Evolutionary conservation across 139 green algal genomes (phyloP), one percentile per base, ranked within the genome.

Genomic region (Micractinium conductrix): DNA sequence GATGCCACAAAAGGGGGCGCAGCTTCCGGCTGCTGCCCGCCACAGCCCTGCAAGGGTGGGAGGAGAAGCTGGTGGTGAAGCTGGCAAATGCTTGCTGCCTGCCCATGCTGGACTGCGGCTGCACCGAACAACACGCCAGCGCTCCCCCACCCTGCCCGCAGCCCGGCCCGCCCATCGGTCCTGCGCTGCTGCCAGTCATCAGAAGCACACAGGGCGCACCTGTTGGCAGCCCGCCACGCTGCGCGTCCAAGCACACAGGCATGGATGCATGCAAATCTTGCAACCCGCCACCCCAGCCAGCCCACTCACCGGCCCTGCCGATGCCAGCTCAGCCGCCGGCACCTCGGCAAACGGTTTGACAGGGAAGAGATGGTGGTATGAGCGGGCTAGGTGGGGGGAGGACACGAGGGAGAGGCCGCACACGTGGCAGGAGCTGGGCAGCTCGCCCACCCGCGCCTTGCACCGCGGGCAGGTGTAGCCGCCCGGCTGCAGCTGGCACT

Each of bases 291-390:
- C n/a, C n/a, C n/a, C n/a, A n/a, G n/a, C n/a, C 55, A 60, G 38
- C 38, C 50, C 60, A 30, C 78, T 72, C 80, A 74, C 76, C 70
- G 14, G n/a, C 33, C 65, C 65, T 37, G 10, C 60, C 65, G 45
- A 44, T 48, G 26, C 40, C 79, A 90, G 55, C 42, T 84, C 76
- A 16, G 65, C 58, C 6, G 58, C 19, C 4, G 50, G 5, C 21
- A 95, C 79, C 50, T 98, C 96, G 0, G 88, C 48, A 74, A 96
- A 99, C 0, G 90, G 87, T 30, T 86, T 60, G 0, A 99, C 93
- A 0, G 97, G 97, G 85, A 99, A 99, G 12, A 99, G 91, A 90
- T 99, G 97, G 88, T 99, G 97, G 89, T 99, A 99, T 63, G 95
- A 98, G 35, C 97, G 90, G 3, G 97, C 97, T 24, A 99, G 86